Conservation (phyloP, 805 yeast species). For the Sugiyamaella qingdaonensis region DNA sequence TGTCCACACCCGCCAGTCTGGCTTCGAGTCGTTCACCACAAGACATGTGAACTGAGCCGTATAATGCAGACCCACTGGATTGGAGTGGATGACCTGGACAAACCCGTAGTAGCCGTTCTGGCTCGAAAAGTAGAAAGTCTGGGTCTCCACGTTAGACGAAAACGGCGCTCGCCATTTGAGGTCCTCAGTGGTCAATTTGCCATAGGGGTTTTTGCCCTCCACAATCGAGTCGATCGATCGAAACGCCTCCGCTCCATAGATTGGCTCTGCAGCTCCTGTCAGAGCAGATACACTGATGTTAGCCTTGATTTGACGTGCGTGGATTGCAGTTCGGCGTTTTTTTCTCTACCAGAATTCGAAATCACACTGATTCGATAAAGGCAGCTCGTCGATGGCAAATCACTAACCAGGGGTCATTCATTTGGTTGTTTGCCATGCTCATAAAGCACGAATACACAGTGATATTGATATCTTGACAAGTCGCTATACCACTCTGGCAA, state of each 20-base stretch:
- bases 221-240: slow-evolving; percentile 71
- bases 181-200: slow-evolving; percentile 60
- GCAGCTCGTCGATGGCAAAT: background rate
- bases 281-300: slow-evolving; percentile 70
- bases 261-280: slow-evolving; percentile 97
- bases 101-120: slow-evolving; percentile 69
- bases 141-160: slow-evolving; percentile 92
- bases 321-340: background rate
- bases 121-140: slow-evolving; percentile 79
- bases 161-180: slow-evolving; percentile 70
- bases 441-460: no score
- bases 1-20: slow-evolving; percentile 70
- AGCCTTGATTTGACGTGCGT: background rate
- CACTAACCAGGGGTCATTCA: no score
- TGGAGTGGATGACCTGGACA: slow-evolving; percentile 93
- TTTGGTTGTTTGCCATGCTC: no score
- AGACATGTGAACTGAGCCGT: slow-evolving; percentile 93
- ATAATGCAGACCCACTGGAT: slow-evolving; percentile 73
- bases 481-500: background rate
- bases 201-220: slow-evolving; percentile 51
- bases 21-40: slow-evolving; percentile 54
- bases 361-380: background rate
- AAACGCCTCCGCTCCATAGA: slow-evolving; percentile 88
- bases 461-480: no score
- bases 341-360: background rate